Conservation (phyloP, 2,329 filamentous ascomycete species). For the Sporothrix euskadiensis region DNA sequence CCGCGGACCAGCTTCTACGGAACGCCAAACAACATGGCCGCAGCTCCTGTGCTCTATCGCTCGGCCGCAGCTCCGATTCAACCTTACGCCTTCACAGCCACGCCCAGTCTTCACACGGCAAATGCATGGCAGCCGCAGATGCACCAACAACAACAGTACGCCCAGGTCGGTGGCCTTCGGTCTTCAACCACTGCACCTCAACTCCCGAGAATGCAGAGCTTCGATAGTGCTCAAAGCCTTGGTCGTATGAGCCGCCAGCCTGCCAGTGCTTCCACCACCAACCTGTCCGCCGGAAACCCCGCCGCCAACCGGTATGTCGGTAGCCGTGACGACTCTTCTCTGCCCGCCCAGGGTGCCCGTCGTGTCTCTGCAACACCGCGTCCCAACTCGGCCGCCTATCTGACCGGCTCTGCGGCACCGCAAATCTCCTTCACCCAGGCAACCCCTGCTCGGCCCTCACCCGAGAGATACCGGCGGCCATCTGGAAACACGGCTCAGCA, state of each 20-base stretch:
- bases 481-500: slow-evolving; percentile 48
- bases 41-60: slow-evolving; percentile 52
- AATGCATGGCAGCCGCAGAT: slow-evolving; percentile 27
- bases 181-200: slow-evolving; percentile 51
- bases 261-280: slow-evolving; percentile 45
- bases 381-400: slow-evolving; percentile 47
- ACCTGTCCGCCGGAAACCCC: slow-evolving; percentile 42
- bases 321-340: slow-evolving; percentile 55
- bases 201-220: slow-evolving; percentile 45
- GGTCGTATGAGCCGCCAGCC: slow-evolving; percentile 36
- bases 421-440: slow-evolving; percentile 59
- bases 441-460: slow-evolving; percentile 65
- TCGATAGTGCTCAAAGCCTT: slow-evolving; percentile 35
- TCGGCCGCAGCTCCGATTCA: slow-evolving; percentile 63
- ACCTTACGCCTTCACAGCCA: slow-evolving; percentile 73
- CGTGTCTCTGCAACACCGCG: slow-evolving; percentile 44
- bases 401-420: slow-evolving; percentile 40
- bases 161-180: slow-evolving; percentile 39
- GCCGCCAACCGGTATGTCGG: slow-evolving; percentile 41
- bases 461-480: slow-evolving; percentile 78
- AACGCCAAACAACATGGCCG: slow-evolving; percentile 48
- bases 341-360: slow-evolving; percentile 45
- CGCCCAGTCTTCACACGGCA: slow-evolving; percentile 62
- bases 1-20: slow-evolving; percentile 55
- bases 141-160: slow-evolving; percentile 18